A percentile compares a stretch with the other conserved stretches of the same genome.
phyloP scores from a whole-genome alignment of 2,329 filamentous ascomycete species.

The Fusarium subtropicale region DNA sequence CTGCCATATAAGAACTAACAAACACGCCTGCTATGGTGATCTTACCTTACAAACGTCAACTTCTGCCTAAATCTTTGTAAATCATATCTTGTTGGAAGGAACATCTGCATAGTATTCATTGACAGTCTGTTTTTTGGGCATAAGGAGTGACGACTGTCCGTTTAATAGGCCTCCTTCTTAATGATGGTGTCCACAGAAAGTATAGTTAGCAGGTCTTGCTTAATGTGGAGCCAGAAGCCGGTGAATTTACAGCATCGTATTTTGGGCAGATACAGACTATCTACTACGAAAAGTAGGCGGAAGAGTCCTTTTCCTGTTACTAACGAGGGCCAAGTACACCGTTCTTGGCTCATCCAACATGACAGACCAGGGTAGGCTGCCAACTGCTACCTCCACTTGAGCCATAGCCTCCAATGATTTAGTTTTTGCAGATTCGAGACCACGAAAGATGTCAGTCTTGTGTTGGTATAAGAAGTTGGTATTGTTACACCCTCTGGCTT shows the following conservation, averaged over 20 bases:
- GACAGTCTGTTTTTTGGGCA: neutral
- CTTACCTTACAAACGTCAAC: neutral
- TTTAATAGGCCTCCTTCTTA: neutral
- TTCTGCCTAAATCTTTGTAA: neutral
- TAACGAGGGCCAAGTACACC: neutral
- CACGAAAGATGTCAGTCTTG: neutral
- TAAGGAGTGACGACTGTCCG: neutral
- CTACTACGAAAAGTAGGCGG: neutral
- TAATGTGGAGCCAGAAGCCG: neutral
- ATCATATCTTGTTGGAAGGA: neutral
- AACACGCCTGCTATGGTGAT: neutral
- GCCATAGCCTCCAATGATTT: neutral
- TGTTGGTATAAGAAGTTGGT: neutral
- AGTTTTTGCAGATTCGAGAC: neutral
- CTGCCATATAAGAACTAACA: neutral
- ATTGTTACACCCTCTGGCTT: neutral
- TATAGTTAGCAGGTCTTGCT: neutral
- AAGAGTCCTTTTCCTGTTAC: neutral
- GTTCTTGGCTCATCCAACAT: neutral
- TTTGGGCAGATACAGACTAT: neutral
- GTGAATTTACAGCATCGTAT: neutral
- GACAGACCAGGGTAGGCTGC: neutral
- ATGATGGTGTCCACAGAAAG: neutral
- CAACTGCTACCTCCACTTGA: neutral
- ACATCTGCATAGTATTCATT: neutral